phyloP scores from a whole-genome alignment of 768 basidiomycete genomes.

The Infundibulicybe gibba region DNA sequence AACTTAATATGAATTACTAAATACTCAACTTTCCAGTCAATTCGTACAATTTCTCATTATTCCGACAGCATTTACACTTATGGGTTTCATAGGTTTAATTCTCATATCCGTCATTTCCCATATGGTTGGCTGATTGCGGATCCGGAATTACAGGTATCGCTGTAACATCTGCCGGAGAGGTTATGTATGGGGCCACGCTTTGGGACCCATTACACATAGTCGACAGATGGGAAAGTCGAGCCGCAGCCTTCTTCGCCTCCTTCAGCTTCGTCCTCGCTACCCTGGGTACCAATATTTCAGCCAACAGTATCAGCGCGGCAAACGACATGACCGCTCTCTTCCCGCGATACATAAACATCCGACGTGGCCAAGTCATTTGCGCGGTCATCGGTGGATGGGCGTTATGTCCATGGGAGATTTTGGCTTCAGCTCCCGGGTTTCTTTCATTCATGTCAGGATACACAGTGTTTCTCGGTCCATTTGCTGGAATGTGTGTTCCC shows the following conservation, averaged over 20 bases:
- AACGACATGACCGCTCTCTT: conserved; percentile 84
- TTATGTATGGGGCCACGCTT: conserved; percentile 58
- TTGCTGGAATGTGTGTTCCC: conserved; percentile 65
- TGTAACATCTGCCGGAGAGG: conserved; percentile 72
- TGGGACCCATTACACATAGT: conserved; percentile 82
- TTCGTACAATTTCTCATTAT: conserved; percentile 74
- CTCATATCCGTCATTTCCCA: neutral
- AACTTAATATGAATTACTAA: neutral
- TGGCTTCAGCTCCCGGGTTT: conserved; percentile 64
- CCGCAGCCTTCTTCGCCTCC: conserved; percentile 80
- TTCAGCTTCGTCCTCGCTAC: conserved; percentile 74
- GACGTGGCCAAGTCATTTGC: conserved; percentile 75
- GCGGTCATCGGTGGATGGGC: conserved; percentile 84
- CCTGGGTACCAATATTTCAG: conserved; percentile 71
- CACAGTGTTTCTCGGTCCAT: conserved; percentile 83
- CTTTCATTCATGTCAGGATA: conserved; percentile 80
- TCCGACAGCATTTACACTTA: conserved; percentile 71
- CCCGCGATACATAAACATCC: conserved; percentile 78
- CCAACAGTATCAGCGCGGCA: conserved; percentile 69
- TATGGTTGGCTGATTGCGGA: neutral
- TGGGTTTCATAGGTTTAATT: conserved; percentile 57
- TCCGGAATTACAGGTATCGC: conserved; percentile 50
- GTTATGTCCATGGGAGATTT: conserved; percentile 84
- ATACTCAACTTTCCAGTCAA: conserved; percentile 40
- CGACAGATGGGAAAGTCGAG: conserved; percentile 80